Evolutionary conservation across 352 stramenopile species (phyloP).

Genomic region (Pythium scleroteichum): DNA sequence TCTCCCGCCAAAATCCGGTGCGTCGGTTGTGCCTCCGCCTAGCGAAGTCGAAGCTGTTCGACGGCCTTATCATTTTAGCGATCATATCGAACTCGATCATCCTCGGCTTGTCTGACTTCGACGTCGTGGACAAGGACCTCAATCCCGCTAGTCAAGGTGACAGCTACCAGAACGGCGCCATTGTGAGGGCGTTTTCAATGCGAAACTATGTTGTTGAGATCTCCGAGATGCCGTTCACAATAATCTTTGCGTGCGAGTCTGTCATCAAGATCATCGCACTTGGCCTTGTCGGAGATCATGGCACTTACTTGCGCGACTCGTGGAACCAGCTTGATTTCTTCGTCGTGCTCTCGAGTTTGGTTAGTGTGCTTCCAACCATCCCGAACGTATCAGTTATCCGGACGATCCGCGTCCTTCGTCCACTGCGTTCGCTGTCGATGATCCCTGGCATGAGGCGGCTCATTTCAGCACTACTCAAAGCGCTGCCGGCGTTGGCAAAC

Average conservation of each 20-base stretch:
- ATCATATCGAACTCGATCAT: constrained; percentile 89
- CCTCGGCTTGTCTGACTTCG: constrained; percentile 84
- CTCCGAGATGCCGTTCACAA: constrained; percentile 85
- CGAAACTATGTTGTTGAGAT: constrained; percentile 64
- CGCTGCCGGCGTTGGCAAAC: constrained; percentile 83
- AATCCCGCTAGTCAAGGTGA: constrained; percentile 61
- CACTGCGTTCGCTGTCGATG: constrained; percentile 86
- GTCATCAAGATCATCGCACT: constrained; percentile 91
- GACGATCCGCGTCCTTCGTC: constrained; percentile 87
- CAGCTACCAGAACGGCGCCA: constrained; percentile 33
- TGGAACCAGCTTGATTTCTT: constrained; percentile 95
- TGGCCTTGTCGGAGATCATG: constrained; percentile 58
- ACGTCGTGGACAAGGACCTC: constrained; percentile 58
- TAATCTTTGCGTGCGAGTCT: constrained; percentile 87
- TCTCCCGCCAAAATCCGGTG: constrained; percentile 51
- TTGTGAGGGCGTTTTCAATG: constrained; percentile 45
- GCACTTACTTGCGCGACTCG: constrained; percentile 78
- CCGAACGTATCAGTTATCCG: constrained; percentile 82
- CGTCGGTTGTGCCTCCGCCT: constrained; percentile 53
- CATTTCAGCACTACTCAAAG: constrained; percentile 84
- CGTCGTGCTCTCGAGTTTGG: constrained; percentile 82
- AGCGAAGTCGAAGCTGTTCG: constrained; percentile 66
- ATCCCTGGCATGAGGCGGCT: constrained; percentile 81
- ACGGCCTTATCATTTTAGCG: constrained; percentile 82
- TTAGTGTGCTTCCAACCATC: constrained; percentile 56